Conservation (phyloP, 2,329 filamentous ascomycete genomes). For the Bertia moriformis region DNA sequence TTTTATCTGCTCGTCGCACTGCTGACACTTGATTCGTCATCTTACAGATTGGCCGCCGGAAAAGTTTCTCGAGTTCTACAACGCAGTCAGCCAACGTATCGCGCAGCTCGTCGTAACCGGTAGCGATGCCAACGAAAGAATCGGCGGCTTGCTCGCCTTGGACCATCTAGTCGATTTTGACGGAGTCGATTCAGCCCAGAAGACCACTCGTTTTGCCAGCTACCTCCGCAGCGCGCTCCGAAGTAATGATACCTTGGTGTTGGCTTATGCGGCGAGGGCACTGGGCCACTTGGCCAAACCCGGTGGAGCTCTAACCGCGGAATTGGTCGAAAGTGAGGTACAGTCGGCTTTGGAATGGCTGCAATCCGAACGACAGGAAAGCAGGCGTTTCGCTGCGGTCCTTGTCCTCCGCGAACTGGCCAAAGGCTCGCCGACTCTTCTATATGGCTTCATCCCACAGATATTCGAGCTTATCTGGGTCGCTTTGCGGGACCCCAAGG, state of each 20-base stretch:
- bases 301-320: constrained; percentile 52
- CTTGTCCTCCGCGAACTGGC: constrained; percentile 53
- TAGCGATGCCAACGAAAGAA: constrained; percentile 18
- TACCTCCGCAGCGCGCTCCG: constrained; percentile 50
- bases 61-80: constrained; percentile 40
- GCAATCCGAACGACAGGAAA: constrained; percentile 53
- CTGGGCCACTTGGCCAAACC: constrained; percentile 51
- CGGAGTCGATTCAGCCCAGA: constrained; percentile 55
- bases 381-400: constrained; percentile 50
- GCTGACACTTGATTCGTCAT: neutral
- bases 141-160: constrained; percentile 53
- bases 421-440: constrained; percentile 51
- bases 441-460: constrained; percentile 53
- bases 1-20: neutral
- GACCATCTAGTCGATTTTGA: constrained; percentile 57
- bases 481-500: constrained; percentile 52
- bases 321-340: constrained; percentile 57
- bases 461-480: constrained; percentile 58
- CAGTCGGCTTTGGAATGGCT: constrained; percentile 57
- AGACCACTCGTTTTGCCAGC: constrained; percentile 54
- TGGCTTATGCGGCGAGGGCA: constrained; percentile 51
- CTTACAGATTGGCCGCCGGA: constrained; percentile 10
- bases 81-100: constrained; percentile 50
- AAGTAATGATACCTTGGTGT: constrained; percentile 49
- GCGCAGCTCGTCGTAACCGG: constrained; percentile 37